These are phyloP conservation scores for Hypoxylon sp. DNA, from an alignment of 2,329 filamentous ascomycete species.

Conservation along the genomic window DNA sequence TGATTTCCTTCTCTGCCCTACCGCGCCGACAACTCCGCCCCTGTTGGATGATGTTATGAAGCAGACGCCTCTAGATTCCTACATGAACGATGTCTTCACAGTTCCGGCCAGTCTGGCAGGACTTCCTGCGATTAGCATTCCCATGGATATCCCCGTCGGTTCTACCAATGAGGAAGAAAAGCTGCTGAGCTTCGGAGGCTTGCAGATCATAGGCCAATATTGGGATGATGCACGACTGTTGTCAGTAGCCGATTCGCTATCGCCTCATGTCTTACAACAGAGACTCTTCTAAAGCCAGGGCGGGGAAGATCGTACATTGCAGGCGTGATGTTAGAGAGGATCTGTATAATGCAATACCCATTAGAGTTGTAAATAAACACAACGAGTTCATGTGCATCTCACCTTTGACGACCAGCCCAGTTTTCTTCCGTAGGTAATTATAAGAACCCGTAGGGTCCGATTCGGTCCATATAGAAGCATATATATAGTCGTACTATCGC, in stretches of 20 bases:
- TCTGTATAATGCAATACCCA: constrained; percentile 32
- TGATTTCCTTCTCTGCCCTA: constrained; percentile 89
- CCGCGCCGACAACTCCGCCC: constrained; percentile 82
- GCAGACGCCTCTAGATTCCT: constrained; percentile 75
- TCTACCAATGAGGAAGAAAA: constrained; percentile 49
- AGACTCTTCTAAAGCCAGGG: constrained; percentile 10
- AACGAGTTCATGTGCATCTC: constrained; percentile 16
- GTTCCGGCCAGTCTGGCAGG: constrained; percentile 95
- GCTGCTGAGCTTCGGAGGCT: constrained; percentile 63
- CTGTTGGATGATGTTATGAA: constrained; percentile 67
- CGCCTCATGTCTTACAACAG: constrained; percentile 40
- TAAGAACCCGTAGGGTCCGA: constrained; percentile 7
- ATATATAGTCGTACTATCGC: constrained; percentile 21
- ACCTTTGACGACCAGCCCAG: constrained; percentile 11
- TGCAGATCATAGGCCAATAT: constrained; percentile 85
- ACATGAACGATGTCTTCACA: constrained; percentile 95
- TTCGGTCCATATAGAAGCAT: no score
- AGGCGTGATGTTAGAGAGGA: constrained; percentile 11
- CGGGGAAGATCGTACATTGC: neutral
- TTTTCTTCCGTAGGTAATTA: neutral
- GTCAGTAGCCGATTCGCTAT: constrained; percentile 61
- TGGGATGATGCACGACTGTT: constrained; percentile 78
- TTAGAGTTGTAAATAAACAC: constrained; percentile 16
- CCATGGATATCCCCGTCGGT: constrained; percentile 61
- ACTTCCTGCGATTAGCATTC: constrained; percentile 87